Conservation (phyloP, 306 rosid species). For the Fragaria ananassa region DNA sequence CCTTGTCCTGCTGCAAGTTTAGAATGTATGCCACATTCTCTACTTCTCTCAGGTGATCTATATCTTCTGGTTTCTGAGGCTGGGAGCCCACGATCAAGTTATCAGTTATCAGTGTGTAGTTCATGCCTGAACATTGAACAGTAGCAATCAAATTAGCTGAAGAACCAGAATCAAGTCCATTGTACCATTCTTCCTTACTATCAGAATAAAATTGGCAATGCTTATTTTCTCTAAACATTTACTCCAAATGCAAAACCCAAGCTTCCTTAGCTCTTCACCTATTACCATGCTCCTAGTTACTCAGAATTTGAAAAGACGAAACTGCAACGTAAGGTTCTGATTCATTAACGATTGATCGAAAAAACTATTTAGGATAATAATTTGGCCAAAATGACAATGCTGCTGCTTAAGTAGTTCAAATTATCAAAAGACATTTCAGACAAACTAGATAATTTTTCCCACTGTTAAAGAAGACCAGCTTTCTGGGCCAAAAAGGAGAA, state of each 20-base stretch:
- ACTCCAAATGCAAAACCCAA: not conserved
- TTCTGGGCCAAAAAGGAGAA: slow-evolving; percentile 3
- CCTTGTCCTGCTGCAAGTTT: slow-evolving; percentile 89
- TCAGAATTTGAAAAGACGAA: not conserved
- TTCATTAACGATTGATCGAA: not conserved
- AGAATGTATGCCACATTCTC: slow-evolving; percentile 83
- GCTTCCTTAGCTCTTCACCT: not conserved
- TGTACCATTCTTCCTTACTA: not conserved
- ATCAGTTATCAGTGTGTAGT: slow-evolving; percentile 72
- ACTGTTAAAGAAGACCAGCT: not conserved
- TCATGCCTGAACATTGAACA: slow-evolving; percentile 71
- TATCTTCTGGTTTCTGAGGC: slow-evolving; percentile 87
- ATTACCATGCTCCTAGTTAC: not conserved
- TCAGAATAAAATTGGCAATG: not conserved
- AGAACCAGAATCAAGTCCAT: slow-evolving; percentile 22
- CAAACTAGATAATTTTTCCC: not conserved
- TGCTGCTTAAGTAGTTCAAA: slow-evolving; percentile 9
- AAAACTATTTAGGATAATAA: not conserved
- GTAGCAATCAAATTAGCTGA: slow-evolving; percentile 7
- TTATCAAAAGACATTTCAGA: not conserved
- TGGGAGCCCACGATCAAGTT: slow-evolving; percentile 86
- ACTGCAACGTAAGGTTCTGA: not conserved
- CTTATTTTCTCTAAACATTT: not conserved
- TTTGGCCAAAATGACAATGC: not conserved
- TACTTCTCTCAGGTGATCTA: slow-evolving; percentile 64